Evolutionary conservation across 768 basidiomycete genomes (phyloP), one percentile per base, ranked within the genome.

Genomic region (Boletus tomentosulus): DNA sequence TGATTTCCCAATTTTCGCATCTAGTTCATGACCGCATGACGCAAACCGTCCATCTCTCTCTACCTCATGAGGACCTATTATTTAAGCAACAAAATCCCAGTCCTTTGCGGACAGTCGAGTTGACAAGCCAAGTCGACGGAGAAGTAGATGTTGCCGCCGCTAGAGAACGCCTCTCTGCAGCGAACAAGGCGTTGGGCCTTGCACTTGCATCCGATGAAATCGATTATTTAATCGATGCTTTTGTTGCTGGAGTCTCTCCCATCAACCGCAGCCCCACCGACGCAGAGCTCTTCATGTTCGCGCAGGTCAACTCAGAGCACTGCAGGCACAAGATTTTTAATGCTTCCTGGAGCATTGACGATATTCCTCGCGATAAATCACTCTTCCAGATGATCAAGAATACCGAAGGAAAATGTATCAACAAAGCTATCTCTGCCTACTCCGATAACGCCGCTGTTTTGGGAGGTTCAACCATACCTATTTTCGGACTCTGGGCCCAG

Each of bases 271-370:
- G 92, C 66, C 97, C 96, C 8, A 97, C 91, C 37, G 97, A 98
- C 66, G 95, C 96, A 3, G 97, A 99, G 68, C 78, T 99, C 8
- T 99, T 99, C 81, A 99, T 98, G 97, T 99, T 98, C 71, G 96
- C 97, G 3, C 97, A 99, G 67, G 96, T 99, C 69, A 99, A 99
- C 74, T 98, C 95, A n/a, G 97, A 99, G 70, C 97, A 98, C 66
- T 99, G 97, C 70, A 81, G 97, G 33, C 97, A 99, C 79, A 99
- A 99, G 74, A 98, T 98, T 61, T 99, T 98, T 78, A 99, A 99
- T 67, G 95, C 97, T 0, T 80, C 89, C 15, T 99, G 97, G 97
- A 90, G 84, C 11, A 82, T 99, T 59, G 89, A 98, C 62, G 87
- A 79, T 2, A 62, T 76, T 38, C 63, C 76, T 11, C 76, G 83